phyloP scores from a whole-genome alignment of 1,139 yeast genomes.

The Diutina rugosa region DNA sequence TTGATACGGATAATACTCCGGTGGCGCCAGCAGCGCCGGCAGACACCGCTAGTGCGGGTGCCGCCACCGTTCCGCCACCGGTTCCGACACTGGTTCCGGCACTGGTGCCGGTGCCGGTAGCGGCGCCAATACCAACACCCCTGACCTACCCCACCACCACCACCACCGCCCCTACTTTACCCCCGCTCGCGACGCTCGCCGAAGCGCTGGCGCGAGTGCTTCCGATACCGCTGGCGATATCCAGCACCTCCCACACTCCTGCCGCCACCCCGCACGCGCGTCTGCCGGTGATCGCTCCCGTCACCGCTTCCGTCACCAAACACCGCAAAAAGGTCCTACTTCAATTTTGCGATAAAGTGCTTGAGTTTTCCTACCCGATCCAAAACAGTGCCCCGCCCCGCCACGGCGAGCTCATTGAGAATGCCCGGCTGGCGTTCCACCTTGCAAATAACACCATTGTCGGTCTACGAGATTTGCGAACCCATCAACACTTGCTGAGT shows the following conservation, averaged over 20 bases:
- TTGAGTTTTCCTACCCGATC: constrained; percentile 51
- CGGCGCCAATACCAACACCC: neutral
- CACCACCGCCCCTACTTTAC: neutral
- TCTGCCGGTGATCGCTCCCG: neutral
- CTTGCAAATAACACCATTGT: constrained; percentile 6
- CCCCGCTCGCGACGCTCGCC: neutral
- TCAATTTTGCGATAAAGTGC: constrained; percentile 26
- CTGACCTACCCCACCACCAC: neutral
- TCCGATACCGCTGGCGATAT: neutral
- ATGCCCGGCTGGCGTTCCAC: constrained; percentile 53
- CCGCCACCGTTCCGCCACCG: neutral
- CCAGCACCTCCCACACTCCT: neutral
- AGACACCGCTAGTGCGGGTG: neutral
- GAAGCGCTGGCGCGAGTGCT: neutral
- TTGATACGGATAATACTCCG: neutral
- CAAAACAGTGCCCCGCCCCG: constrained; percentile 58
- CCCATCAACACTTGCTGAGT: neutral
- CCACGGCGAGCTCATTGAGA: constrained; percentile 50
- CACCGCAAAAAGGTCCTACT: constrained; percentile 15
- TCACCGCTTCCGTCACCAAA: neutral
- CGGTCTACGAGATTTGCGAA: neutral
- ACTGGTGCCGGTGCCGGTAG: too few relatives aligned
- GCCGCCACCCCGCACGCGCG: neutral
- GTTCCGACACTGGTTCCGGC: neutral
- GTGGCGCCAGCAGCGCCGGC: neutral